phyloP scores from a whole-genome alignment of 805 yeast genomes.

The Candida andamanensis region DNA sequence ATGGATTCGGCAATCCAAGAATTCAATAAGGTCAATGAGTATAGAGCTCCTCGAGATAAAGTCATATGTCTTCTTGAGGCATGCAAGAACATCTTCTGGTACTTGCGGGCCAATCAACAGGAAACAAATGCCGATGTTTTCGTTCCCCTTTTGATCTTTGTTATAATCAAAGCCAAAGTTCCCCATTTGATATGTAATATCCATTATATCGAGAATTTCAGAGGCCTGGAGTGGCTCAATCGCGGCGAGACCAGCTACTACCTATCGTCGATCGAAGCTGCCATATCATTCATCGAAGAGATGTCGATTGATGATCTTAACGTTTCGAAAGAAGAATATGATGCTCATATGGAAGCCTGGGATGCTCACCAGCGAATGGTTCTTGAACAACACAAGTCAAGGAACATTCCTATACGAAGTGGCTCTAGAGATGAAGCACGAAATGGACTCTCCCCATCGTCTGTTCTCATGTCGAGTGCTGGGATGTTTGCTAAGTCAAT shows the following conservation, averaged over 20 bases:
- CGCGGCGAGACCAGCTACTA: conserved; percentile 90
- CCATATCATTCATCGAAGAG: conserved; percentile 70
- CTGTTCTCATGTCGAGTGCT: conserved; percentile 41
- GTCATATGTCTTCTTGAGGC: conserved; percentile 86
- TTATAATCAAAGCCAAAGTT: conserved; percentile 66
- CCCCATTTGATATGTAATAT: conserved; percentile 68
- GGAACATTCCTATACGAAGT: conserved; percentile 8
- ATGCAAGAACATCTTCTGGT: conserved; percentile 88
- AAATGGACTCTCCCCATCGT: conserved; percentile 30
- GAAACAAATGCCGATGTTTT: conserved; percentile 89
- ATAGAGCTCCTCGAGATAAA: conserved; percentile 92
- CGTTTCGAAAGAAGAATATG: conserved; percentile 54
- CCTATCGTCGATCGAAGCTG: conserved; percentile 84
- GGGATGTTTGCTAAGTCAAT: conserved; percentile 49
- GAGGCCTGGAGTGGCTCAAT: conserved; percentile 65
- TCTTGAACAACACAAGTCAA: conserved; percentile 6
- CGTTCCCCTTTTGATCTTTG: conserved; percentile 81
- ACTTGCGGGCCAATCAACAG: conserved; percentile 64
- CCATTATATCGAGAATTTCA: conserved; percentile 77
- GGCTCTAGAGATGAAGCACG: conserved; percentile 9
- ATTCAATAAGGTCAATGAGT: conserved; percentile 69
- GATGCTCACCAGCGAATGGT: conserved; percentile 29
- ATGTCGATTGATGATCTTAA: conserved; percentile 56
- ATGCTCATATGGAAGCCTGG: conserved; percentile 50
- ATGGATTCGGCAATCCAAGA: conserved; percentile 64